These are phyloP conservation scores for Coemansia sp. DNA, from an alignment of 192 early-diverging fungal species.

Conservation along the genomic window DNA sequence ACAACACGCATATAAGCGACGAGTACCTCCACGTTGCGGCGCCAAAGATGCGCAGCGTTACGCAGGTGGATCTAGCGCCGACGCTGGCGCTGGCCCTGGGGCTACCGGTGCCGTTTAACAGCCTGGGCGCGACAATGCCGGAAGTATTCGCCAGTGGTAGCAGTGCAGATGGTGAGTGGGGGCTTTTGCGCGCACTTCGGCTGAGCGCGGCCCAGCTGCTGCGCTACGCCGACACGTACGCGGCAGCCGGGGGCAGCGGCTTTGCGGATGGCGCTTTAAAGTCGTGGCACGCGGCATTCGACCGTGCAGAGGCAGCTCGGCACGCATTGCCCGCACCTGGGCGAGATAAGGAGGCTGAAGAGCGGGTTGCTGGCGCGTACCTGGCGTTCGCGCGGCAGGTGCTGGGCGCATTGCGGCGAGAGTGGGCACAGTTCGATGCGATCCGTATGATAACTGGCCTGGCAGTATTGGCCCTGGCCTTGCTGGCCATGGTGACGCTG, in stretches of 20 bases:
- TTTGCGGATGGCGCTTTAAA: slow-evolving; percentile 30
- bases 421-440: slow-evolving; percentile 92
- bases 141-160: slow-evolving; percentile 63
- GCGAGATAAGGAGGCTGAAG: too few relatives aligned
- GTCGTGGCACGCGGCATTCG: slow-evolving; percentile 16
- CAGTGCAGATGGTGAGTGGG: slow-evolving; percentile 14
- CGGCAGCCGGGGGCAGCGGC: too few relatives aligned
- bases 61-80: slow-evolving; percentile 90
- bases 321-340: too few relatives aligned
- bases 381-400: slow-evolving; percentile 54
- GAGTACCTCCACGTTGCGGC: slow-evolving; percentile 23
- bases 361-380: slow-evolving; percentile 33
- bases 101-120: slow-evolving; percentile 89
- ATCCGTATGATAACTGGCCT: slow-evolving; percentile 71
- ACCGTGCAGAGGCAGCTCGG: slow-evolving; percentile 22
- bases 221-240: slow-evolving; percentile 39
- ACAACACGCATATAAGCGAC: slow-evolving; percentile 27
- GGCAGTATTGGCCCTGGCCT: too few relatives aligned
- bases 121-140: slow-evolving; percentile 81
- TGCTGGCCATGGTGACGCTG: slow-evolving; percentile 2
- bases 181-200: slow-evolving; percentile 51
- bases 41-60: slow-evolving; percentile 54
- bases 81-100: slow-evolving; percentile 75
- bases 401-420: slow-evolving; percentile 64
- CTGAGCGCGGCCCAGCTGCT: slow-evolving; percentile 60